A percentile compares a stretch with the other conserved stretches of the same genome.
phyloP scores from a whole-genome alignment of 2,329 filamentous ascomycete species.

The Fusarium sp. region DNA sequence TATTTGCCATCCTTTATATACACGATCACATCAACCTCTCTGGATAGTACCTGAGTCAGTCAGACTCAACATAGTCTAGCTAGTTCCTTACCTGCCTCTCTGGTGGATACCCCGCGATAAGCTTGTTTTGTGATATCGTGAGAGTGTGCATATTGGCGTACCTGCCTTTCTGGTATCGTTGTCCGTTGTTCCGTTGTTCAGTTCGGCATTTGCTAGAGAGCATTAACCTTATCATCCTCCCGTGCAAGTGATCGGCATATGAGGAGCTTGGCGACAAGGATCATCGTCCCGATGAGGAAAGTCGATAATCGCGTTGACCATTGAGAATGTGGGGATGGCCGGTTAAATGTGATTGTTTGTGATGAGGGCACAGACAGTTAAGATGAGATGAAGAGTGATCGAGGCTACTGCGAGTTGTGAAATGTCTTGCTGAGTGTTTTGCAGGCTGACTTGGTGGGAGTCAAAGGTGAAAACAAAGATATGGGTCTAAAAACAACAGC shows the following conservation, averaged over 20 bases:
- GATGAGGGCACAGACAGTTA: background rate
- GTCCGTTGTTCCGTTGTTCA: slow-evolving; percentile 26
- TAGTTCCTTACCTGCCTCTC: slow-evolving; percentile 8
- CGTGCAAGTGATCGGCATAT: slow-evolving; percentile 28
- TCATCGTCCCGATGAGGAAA: slow-evolving; percentile 24
- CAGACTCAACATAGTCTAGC: background rate
- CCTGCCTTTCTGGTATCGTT: slow-evolving; percentile 23
- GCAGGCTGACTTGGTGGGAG: background rate
- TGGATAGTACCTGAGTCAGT: background rate
- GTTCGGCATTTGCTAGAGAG: slow-evolving; percentile 20
- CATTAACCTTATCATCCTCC: slow-evolving; percentile 28
- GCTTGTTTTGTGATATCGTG: slow-evolving; percentile 15
- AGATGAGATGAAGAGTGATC: background rate
- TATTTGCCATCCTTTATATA: slow-evolving; percentile 15
- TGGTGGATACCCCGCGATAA: slow-evolving; percentile 18
- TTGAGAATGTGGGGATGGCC: slow-evolving; percentile 9
- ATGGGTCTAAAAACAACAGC: background rate
- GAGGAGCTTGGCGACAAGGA: slow-evolving; percentile 18
- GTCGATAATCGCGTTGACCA: slow-evolving; percentile 25
- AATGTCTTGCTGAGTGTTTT: background rate
- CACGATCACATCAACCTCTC: background rate
- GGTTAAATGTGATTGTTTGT: background rate
- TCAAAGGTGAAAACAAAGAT: background rate
- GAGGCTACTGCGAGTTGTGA: background rate
- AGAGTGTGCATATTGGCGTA: background rate